A percentile compares a stretch with the other conserved stretches of the same genome.
These are phyloP conservation scores for Medicago arabica DNA, from an alignment of 306 rosid species.

Conservation along the genomic window DNA sequence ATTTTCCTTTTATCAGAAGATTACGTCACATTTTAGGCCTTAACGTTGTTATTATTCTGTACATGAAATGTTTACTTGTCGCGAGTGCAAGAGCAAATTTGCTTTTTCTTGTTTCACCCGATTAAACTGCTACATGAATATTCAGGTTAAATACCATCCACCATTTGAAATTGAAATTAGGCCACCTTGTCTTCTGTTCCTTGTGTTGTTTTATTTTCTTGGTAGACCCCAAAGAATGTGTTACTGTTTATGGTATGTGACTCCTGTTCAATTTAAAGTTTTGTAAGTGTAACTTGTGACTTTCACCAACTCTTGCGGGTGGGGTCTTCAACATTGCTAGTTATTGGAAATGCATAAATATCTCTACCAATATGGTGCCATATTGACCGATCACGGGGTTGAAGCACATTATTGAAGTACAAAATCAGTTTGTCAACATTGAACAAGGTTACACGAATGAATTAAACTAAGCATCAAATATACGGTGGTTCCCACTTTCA, in stretches of 20 bases:
- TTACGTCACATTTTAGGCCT: conserved; percentile 46
- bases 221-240: not conserved
- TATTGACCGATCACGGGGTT: not conserved
- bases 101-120: conserved; percentile 6
- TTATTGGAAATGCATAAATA: no score
- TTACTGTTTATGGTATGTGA: not conserved
- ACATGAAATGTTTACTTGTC: conserved; percentile 46
- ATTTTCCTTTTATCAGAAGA: conserved; percentile 49
- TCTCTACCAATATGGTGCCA: not conserved
- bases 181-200: not conserved
- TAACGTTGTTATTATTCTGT: conserved; percentile 50
- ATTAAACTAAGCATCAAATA: not conserved
- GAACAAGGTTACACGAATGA: conserved; percentile 9
- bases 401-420: not conserved
- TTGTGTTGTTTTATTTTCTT: not conserved
- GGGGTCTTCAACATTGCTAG: no score
- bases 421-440: conserved; percentile 1
- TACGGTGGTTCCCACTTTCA: conserved; percentile 25
- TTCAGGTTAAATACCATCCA: conserved; percentile 1
- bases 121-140: not conserved
- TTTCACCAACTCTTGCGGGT: no score
- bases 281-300: not conserved
- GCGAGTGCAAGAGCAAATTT: conserved; percentile 20
- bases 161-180: conserved; percentile 10
- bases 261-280: not conserved